A percentile compares a stretch with the other conserved stretches of the same genome.
These are phyloP conservation scores for Trichoderma erinaceum DNA, from an alignment of 495 filamentous ascomycete genomes.

Conservation along the genomic window DNA sequence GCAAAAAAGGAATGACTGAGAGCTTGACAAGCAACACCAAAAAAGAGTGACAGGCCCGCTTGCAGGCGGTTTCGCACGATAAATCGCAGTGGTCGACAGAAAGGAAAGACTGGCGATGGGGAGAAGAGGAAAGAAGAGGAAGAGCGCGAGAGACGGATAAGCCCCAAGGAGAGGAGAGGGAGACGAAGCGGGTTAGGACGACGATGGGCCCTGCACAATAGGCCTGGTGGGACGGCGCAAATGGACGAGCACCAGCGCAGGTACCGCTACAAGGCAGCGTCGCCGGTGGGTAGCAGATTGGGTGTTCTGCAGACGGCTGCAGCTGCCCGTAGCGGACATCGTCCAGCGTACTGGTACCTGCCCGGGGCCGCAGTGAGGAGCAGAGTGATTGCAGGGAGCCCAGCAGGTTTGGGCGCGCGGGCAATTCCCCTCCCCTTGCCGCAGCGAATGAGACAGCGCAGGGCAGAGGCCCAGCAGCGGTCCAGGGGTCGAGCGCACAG, in stretches of 20 bases:
- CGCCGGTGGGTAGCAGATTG: neutral
- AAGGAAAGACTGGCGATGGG: slow-evolving; percentile 33
- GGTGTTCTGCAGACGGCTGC: too few relatives aligned
- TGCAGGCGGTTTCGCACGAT: slow-evolving; percentile 33
- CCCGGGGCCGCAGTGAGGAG: neutral
- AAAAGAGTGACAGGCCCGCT: slow-evolving; percentile 46
- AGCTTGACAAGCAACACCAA: slow-evolving; percentile 21
- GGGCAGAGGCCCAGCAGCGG: neutral
- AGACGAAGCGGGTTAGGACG: slow-evolving; percentile 2
- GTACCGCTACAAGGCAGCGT: neutral
- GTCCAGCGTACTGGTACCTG: neutral
- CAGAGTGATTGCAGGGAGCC: slow-evolving; percentile 8
- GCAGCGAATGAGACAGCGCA: slow-evolving; percentile 12
- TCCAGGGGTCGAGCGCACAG: neutral
- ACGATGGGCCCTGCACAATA: neutral
- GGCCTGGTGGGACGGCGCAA: neutral
- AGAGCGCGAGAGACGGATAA: slow-evolving; percentile 14
- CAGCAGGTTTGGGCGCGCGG: neutral
- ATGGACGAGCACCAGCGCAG: neutral
- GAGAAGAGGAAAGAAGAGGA: slow-evolving; percentile 25
- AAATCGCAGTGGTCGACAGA: slow-evolving; percentile 29
- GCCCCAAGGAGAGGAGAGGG: slow-evolving; percentile 11
- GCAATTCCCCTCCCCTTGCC: neutral
- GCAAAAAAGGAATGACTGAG: slow-evolving; percentile 32
- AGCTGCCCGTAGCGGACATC: neutral